Conservation (phyloP, 129 eudicot species). For the Kitagawia praeruptora region DNA sequence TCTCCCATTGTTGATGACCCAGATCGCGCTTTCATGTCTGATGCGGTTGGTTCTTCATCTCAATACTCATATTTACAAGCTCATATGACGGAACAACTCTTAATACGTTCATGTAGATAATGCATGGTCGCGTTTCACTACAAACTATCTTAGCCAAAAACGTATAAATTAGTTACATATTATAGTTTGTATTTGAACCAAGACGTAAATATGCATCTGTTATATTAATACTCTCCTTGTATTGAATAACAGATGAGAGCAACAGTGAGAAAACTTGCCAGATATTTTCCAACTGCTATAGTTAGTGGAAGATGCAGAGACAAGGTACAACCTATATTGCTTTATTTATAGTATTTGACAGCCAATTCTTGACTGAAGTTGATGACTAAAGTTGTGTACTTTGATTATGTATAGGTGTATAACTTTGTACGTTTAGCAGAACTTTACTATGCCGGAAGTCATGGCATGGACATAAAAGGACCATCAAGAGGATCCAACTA, state of each 20-base stretch:
- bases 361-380: neutral
- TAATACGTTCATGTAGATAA: neutral
- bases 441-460: constrained; percentile 86
- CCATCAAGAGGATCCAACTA: constrained; percentile 66
- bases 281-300: constrained; percentile 15
- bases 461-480: constrained; percentile 88
- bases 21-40: constrained; percentile 20
- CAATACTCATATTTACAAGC: neutral
- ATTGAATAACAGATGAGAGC: constrained; percentile 6
- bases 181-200: no score
- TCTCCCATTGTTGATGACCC: constrained; percentile 22
- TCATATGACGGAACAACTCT: neutral
- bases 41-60: constrained; percentile 36
- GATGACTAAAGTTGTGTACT: neutral
- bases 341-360: neutral
- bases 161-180: neutral
- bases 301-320: constrained; percentile 18
- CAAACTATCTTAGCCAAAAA: neutral
- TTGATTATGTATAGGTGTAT: constrained; percentile 39
- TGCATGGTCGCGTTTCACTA: neutral
- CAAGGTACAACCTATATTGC: neutral
- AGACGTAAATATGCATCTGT: neutral
- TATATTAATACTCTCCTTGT: neutral
- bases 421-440: constrained; percentile 69
- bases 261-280: constrained; percentile 13